Percentiles rank a stretch among this genome's conserved stretches.
phyloP scores from a whole-genome alignment of 1,284 basidiomycete species.

The Cryptococcus hybrid region DNA sequence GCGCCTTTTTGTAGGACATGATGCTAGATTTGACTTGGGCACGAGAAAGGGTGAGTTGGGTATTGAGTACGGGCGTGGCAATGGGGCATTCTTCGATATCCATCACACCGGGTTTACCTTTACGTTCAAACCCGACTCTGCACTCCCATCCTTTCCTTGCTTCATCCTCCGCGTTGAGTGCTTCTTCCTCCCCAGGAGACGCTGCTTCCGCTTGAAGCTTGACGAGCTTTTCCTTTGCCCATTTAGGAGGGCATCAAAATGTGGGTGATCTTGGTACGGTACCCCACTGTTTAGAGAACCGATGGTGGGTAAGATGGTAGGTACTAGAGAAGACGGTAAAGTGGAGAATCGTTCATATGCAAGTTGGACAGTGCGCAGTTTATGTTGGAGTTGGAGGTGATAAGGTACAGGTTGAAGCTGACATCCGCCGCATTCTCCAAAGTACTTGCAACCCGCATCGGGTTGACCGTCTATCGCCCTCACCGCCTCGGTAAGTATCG shows the following conservation, averaged over 20 bases:
- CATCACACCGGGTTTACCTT: conserved; percentile 71
- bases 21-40: conserved; percentile 28
- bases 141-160: conserved; percentile 25
- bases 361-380: conserved; percentile 80
- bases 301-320: conserved; percentile 71
- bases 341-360: conserved; percentile 80
- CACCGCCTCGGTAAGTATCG: conserved; percentile 63
- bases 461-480: conserved; percentile 41
- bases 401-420: conserved; percentile 79
- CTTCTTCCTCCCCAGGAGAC: conserved; percentile 21
- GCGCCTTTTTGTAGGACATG: conserved; percentile 73
- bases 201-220: conserved; percentile 17
- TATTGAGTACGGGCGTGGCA: conserved; percentile 77
- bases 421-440: conserved; percentile 64
- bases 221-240: conserved; percentile 16
- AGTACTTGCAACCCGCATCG: conserved; percentile 69
- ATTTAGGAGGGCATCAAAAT: conserved; percentile 78
- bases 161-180: conserved; percentile 38
- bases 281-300: conserved; percentile 82
- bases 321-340: conserved; percentile 56
- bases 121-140: conserved; percentile 80
- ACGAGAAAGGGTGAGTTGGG: conserved; percentile 63
- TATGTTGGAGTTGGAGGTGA: conserved; percentile 78
- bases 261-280: conserved; percentile 98
- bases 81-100: conserved; percentile 99